Conservation (phyloP, 2,329 filamentous ascomycete species). For the Stachybotrys elegans region DNA sequence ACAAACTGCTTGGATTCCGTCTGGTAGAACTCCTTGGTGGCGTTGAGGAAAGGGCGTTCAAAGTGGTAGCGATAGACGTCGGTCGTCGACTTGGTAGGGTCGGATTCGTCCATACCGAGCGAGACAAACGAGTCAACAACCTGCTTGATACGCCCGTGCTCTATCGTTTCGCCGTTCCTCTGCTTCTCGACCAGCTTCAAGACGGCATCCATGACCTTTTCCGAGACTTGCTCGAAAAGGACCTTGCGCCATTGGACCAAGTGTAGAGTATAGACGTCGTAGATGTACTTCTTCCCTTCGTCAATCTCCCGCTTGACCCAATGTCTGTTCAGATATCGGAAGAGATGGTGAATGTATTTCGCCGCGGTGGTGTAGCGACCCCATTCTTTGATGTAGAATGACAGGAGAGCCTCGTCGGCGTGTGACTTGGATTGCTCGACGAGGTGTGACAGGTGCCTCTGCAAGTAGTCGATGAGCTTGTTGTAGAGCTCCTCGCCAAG, state of each 20-base stretch:
- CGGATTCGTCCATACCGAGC: conserved; percentile 86
- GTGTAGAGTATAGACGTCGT: conserved; percentile 96
- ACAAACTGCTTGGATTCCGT: conserved; percentile 92
- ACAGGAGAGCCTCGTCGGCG: conserved; percentile 81
- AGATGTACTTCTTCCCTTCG: conserved; percentile 96
- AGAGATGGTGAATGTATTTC: conserved; percentile 96
- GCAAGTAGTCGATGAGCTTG: conserved; percentile 82
- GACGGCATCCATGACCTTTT: conserved; percentile 91
- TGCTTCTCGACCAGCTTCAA: conserved; percentile 95
- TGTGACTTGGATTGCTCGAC: conserved; percentile 70
- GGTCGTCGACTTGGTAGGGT: conserved; percentile 88
- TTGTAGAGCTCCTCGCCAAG: conserved; percentile 95
- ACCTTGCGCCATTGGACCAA: conserved; percentile 93
- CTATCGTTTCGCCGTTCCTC: conserved; percentile 94
- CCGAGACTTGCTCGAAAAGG: conserved; percentile 77
- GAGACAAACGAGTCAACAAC: conserved; percentile 97
- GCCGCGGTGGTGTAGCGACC: conserved; percentile 90
- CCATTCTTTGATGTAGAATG: conserved; percentile 97
- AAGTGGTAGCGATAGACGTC: conserved; percentile 93
- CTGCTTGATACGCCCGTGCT: conserved; percentile 93
- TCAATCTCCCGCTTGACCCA: conserved; percentile 99
- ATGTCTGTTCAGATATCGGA: conserved; percentile 92
- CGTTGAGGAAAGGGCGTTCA: conserved; percentile 83
- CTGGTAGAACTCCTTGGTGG: conserved; percentile 82
- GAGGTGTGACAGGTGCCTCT: conserved; percentile 67